These are phyloP conservation scores for Candida takata DNA, from an alignment of 805 yeast species.

Conservation along the genomic window DNA sequence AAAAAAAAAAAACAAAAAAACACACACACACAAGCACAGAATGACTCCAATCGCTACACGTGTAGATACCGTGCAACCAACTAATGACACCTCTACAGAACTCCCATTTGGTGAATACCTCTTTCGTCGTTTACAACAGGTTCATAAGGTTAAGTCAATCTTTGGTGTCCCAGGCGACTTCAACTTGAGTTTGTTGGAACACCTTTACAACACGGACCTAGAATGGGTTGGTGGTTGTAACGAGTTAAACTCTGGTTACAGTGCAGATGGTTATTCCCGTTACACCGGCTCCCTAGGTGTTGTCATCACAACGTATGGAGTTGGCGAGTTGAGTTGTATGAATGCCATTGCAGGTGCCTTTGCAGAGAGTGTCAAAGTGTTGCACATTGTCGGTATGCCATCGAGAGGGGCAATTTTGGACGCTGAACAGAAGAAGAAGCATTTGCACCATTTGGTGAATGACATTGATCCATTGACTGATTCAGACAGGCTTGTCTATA, in stretches of 20 bases:
- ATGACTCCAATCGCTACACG: slow-evolving; percentile 11
- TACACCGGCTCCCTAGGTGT: slow-evolving; percentile 58
- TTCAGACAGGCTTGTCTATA: slow-evolving; percentile 65
- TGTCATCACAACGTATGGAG: slow-evolving; percentile 67
- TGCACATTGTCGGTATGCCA: slow-evolving; percentile 78
- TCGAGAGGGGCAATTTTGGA: slow-evolving; percentile 23
- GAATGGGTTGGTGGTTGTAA: slow-evolving; percentile 82
- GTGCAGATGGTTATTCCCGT: slow-evolving; percentile 86
- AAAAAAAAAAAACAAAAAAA: no score
- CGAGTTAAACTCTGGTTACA: slow-evolving; percentile 83
- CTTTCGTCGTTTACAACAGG: slow-evolving; percentile 46
- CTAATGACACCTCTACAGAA: neutral
- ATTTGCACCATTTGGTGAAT: slow-evolving; percentile 59
- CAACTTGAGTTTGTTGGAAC: slow-evolving; percentile 61
- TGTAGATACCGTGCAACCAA: neutral
- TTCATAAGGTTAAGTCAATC: slow-evolving; percentile 48
- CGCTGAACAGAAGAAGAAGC: slow-evolving; percentile 21
- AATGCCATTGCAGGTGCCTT: slow-evolving; percentile 80
- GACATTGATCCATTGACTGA: slow-evolving; percentile 36
- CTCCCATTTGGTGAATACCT: slow-evolving; percentile 60
- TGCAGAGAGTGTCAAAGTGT: slow-evolving; percentile 72
- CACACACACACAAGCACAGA: neutral
- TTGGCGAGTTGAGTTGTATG: slow-evolving; percentile 80
- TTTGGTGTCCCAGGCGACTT: slow-evolving; percentile 83
- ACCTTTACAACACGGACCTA: slow-evolving; percentile 47